phyloP scores from a whole-genome alignment of 768 basidiomycete genomes.

The Boletus fagicola region DNA sequence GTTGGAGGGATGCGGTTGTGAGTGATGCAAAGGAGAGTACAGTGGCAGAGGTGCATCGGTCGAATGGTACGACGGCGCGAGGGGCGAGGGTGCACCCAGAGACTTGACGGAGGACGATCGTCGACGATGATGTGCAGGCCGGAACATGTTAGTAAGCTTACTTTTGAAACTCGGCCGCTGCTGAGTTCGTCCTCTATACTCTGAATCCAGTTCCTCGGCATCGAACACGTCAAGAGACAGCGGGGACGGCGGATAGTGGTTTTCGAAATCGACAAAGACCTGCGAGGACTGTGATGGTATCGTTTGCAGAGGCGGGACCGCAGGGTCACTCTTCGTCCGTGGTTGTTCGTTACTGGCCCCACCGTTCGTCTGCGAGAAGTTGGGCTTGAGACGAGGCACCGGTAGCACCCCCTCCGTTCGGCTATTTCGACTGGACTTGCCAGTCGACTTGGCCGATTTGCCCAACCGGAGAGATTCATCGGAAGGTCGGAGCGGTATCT shows the following conservation, averaged over 20 bases:
- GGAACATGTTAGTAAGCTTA: too few species aligned
- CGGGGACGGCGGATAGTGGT: constrained; percentile 29
- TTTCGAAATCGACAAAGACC: constrained; percentile 27
- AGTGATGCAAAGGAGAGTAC: constrained; percentile 21
- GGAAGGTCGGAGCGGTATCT: constrained; percentile 32
- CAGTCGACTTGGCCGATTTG: constrained; percentile 36
- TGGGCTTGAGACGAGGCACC: constrained; percentile 32
- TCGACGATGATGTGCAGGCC: constrained; percentile 32
- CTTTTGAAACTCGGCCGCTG: constrained; percentile 34
- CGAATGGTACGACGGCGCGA: constrained; percentile 22
- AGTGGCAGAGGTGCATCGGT: constrained; percentile 22
- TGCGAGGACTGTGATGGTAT: constrained; percentile 29
- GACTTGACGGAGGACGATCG: constrained; percentile 35
- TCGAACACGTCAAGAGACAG: constrained; percentile 25
- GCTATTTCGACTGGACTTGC: constrained; percentile 32
- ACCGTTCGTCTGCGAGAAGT: constrained; percentile 21
- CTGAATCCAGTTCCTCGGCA: constrained; percentile 24
- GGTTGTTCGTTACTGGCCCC: constrained; percentile 18
- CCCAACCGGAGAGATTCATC: constrained; percentile 42
- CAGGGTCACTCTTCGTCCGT: constrained; percentile 54
- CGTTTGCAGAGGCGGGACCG: constrained; percentile 25
- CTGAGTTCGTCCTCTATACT: constrained; percentile 26
- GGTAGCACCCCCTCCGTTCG: constrained; percentile 29
- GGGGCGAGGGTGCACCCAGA: constrained; percentile 31
- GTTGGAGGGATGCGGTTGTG: constrained; percentile 12